phyloP scores from a whole-genome alignment of 257 asterid genomes.

The Ocimum tenuiflorum region DNA sequence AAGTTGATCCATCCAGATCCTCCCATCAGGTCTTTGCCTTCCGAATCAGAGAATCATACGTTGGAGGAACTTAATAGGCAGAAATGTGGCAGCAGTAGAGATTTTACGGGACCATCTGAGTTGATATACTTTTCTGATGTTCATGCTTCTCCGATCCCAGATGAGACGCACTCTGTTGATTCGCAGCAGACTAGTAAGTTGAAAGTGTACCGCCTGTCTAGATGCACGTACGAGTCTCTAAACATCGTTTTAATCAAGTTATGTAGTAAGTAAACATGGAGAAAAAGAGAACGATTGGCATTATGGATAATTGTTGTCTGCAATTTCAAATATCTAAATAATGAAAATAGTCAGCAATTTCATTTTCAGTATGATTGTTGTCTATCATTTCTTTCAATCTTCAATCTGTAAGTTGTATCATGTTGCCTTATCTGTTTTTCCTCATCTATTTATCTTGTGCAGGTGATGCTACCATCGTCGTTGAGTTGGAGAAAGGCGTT shows the following conservation, averaged over 20 bases:
- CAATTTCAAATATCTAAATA: not conserved
- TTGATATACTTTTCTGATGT: constrained; percentile 21
- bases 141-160: constrained; percentile 22
- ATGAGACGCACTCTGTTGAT: constrained; percentile 21
- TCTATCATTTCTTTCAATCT: not conserved
- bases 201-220: not conserved
- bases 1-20: constrained; percentile 32
- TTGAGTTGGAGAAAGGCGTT: constrained; percentile 22
- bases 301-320: not conserved
- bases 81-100: constrained; percentile 24
- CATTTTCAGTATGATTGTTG: not conserved
- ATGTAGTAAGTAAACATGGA: not conserved
- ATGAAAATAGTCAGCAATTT: not conserved
- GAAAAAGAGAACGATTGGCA: not conserved
- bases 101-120: constrained; percentile 22
- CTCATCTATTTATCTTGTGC: constrained; percentile 19
- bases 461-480: constrained; percentile 26
- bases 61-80: constrained; percentile 37
- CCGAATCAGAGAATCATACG: constrained; percentile 25
- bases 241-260: not conserved
- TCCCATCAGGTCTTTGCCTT: constrained; percentile 19
- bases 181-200: constrained; percentile 41
- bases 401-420: not conserved
- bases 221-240: not conserved
- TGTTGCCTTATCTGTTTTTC: not conserved